Conservation (phyloP, 2,329 filamentous ascomycete species). For the Arthrobotrys sinensis region DNA sequence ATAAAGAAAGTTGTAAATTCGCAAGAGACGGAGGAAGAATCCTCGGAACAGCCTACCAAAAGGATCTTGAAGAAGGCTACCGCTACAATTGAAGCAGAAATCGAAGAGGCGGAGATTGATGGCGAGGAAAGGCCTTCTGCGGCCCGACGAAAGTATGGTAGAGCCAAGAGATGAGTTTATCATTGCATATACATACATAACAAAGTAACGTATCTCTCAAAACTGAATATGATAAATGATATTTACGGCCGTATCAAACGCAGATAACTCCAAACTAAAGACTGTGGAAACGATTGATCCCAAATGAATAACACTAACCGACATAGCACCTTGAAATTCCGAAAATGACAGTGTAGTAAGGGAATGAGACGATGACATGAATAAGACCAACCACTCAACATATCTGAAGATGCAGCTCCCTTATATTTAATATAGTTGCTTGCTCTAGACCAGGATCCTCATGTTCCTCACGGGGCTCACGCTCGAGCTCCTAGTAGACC, state of each 20-base stretch:
- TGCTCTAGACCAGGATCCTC: conserved; percentile 14
- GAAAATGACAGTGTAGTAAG: neutral
- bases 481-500: neutral
- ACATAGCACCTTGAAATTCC: neutral
- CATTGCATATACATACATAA: too few species aligned
- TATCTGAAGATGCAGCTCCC: too few species aligned
- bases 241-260: neutral
- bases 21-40: neutral
- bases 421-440: neutral
- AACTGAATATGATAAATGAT: neutral
- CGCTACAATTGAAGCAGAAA: neutral
- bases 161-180: neutral
- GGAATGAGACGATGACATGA: neutral
- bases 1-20: conserved; percentile 4
- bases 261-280: neutral
- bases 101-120: neutral
- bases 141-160: neutral
- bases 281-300: neutral
- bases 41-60: neutral
- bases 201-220: neutral
- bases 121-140: neutral
- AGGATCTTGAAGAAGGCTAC: neutral
- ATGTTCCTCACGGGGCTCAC: neutral
- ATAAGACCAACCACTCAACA: neutral
- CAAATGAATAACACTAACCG: neutral